phyloP scores from a whole-genome alignment of 768 basidiomycete genomes.

The Tulasnella sp. region DNA sequence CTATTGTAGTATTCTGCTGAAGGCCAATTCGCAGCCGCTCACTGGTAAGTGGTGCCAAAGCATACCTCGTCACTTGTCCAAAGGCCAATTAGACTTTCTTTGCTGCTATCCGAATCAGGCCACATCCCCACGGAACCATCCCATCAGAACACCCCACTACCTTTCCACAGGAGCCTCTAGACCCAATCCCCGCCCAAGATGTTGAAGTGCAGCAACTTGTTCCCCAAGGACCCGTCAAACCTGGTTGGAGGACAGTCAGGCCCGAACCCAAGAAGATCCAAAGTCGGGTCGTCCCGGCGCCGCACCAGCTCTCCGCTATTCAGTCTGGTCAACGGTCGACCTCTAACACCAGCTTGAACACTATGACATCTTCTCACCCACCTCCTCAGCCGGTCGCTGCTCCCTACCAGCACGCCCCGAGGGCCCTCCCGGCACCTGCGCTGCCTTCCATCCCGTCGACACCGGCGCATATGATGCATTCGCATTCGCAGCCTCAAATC shows the following conservation, averaged over 20 bases:
- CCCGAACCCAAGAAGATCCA: constrained; percentile 5
- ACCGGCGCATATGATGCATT: neutral
- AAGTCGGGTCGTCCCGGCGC: neutral
- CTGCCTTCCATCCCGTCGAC: neutral
- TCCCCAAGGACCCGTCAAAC: neutral
- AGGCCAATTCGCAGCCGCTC: neutral
- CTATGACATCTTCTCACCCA: neutral
- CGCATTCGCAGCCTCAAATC: neutral
- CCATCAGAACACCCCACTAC: neutral
- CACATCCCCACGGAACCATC: neutral
- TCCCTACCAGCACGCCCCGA: neutral
- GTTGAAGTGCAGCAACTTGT: neutral
- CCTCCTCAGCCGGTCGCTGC: neutral
- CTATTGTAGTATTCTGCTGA: neutral
- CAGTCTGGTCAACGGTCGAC: neutral
- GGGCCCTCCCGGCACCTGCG: neutral
- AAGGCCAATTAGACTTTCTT: neutral
- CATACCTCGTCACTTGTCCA: neutral
- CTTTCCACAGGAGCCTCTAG: neutral
- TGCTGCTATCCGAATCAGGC: neutral
- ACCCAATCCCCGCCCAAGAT: neutral
- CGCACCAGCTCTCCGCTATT: neutral
- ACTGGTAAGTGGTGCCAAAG: neutral
- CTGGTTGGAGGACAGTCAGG: neutral
- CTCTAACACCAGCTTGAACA: neutral